Evolutionary conservation across 306 rosid species (phyloP), one percentile per base, ranked within the genome.

Genomic region (Elaeagnus macrophylla): DNA sequence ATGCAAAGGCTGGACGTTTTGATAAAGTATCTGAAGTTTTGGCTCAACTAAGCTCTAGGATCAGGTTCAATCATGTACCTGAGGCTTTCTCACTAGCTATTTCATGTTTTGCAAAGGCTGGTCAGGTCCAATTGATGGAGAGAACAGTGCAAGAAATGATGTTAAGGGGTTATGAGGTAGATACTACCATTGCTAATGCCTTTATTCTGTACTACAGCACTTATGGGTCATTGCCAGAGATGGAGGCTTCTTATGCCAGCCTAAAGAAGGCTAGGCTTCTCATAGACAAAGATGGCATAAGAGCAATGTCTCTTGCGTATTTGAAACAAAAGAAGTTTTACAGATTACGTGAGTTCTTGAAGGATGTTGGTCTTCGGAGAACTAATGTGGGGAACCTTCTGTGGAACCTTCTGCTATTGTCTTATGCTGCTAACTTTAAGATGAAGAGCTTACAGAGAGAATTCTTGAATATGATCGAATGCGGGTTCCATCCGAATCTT

Each of bases 381-480:
- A 84, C 50, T 51, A 77, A 84, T 64, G 75, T 80, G 15, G 97
- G 97, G 59, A 86, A 82, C 61, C 83, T 91, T 41, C 42, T 80
- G 39, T 91, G 96, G 96, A 91, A 91, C 73, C 79, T 86, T 62
- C 53, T 91, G 71, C 67, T 91, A 67, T 72, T 91, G 50, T 86
- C 97, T 45, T 91, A 82, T 63, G 95, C 96, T 50, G 86, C 82
- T 25, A 79, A 82, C 76, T 91, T 91, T 50, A 91, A 87, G 62
- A 91, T 86, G 96, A 91, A 86, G 72, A 91, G 76, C 79, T 68
- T 86, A 68, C 97, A 86, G 69, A 75, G 79, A 56, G 97, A 86
- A 64, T 86, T 86, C 78, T 25, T 91, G 51, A 67, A 59, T 60
- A 91, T 91, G 97, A 75, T 76, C 36, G 87, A 80, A 65, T 78